A percentile compares a stretch with the other conserved stretches of the same genome.
Evolutionary conservation across 768 basidiomycete species (phyloP).

Genomic region (Trametes cubensis): DNA sequence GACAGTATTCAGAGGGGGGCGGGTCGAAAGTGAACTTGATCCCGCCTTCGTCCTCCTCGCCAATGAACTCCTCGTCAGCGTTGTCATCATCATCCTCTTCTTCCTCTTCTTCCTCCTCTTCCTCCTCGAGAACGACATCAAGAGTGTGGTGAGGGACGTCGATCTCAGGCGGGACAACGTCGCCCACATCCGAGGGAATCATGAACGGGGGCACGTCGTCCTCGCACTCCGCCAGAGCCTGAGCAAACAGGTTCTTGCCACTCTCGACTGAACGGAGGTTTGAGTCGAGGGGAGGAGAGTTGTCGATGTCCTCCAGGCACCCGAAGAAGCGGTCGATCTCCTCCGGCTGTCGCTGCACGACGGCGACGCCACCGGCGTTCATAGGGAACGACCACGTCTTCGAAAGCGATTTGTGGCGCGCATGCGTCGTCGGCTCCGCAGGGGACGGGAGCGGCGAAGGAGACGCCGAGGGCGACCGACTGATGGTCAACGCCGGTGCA

Average conservation of each 20-base stretch:
- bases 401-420: conserved; percentile 50
- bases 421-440: conserved; percentile 33
- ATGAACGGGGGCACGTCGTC: conserved; percentile 56
- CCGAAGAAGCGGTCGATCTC: conserved; percentile 80
- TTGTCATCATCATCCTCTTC: conserved; percentile 34
- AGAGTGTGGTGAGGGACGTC: conserved; percentile 40
- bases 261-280: conserved; percentile 49
- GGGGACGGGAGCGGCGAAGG: conserved; percentile 34
- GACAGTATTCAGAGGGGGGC: conserved; percentile 40
- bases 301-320: conserved; percentile 58
- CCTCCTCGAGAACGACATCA: conserved; percentile 48
- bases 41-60: conserved; percentile 61
- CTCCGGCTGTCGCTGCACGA: conserved; percentile 36
- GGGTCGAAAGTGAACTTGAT: conserved; percentile 76
- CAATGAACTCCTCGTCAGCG: conserved; percentile 53
- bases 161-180: conserved; percentile 36
- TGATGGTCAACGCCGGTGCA: conserved; percentile 26
- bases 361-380: conserved; percentile 20
- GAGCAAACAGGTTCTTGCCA: conserved; percentile 62
- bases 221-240: conserved; percentile 46
- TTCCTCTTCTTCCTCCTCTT: conserved; percentile 46
- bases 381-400: conserved; percentile 66
- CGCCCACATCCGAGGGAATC: conserved; percentile 49
- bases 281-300: conserved; percentile 48
- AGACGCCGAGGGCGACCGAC: conserved; percentile 36